A percentile compares a stretch with the other conserved stretches of the same genome.
phyloP scores from a whole-genome alignment of 768 basidiomycete genomes.

The Tricholoma bakamatsutake region DNA sequence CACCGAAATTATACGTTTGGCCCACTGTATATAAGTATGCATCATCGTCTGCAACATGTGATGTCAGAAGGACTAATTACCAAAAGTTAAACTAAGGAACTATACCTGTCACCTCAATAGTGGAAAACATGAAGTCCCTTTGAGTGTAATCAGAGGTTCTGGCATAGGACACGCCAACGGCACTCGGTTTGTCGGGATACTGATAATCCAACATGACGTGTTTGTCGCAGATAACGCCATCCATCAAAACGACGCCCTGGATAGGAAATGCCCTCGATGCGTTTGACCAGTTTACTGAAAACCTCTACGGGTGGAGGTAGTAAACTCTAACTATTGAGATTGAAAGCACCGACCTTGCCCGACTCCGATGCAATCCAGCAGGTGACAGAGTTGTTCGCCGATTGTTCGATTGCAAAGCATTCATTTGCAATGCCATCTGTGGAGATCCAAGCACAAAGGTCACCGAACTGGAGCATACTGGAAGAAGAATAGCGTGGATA shows the following conservation, averaged over 20 bases:
- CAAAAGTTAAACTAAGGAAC: background rate
- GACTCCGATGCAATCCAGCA: constrained; percentile 21
- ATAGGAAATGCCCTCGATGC: constrained; percentile 10
- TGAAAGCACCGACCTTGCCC: constrained; percentile 11
- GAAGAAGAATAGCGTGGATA: background rate
- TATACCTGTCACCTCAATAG: constrained; percentile 20
- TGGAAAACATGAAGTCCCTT: constrained; percentile 25
- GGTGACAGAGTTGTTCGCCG: constrained; percentile 4
- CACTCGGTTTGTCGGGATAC: constrained; percentile 1
- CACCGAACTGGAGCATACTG: constrained; percentile 2
- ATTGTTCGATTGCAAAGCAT: constrained; percentile 8
- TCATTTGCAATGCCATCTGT: constrained; percentile 11
- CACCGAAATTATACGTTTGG: constrained; percentile 19
- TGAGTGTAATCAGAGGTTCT: constrained; percentile 25
- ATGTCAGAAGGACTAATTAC: background rate
- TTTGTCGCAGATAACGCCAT: constrained; percentile 19
- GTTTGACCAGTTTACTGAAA: constrained; percentile 21
- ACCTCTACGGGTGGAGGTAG: constrained; percentile 10
- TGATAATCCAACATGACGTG: constrained; percentile 17
- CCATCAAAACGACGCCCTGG: constrained; percentile 16
- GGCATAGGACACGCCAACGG: constrained; percentile 17
- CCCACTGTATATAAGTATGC: constrained; percentile 10
- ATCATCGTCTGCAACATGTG: constrained; percentile 5
- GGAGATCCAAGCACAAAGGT: constrained; percentile 17
- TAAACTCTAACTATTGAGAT: background rate